Evolutionary conservation across 495 filamentous ascomycete genomes (phyloP).

Genomic region (Penicillium angulare): DNA sequence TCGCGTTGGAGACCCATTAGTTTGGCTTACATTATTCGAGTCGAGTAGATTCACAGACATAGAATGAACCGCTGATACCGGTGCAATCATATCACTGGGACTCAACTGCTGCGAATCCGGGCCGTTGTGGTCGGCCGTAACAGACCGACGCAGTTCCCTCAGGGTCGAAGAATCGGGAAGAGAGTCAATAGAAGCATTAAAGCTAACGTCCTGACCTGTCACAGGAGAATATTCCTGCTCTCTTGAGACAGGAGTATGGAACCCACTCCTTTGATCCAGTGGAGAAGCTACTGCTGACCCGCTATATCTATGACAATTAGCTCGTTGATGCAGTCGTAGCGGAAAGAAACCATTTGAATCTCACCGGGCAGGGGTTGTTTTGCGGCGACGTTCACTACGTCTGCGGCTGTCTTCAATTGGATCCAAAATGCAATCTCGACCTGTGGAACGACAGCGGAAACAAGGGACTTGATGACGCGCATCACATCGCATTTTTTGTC

Average conservation of each 20-base stretch:
- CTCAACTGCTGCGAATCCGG: slow-evolving; percentile 40
- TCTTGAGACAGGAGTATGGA: slow-evolving; percentile 27
- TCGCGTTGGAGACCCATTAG: background rate
- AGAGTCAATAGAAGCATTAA: slow-evolving; percentile 30
- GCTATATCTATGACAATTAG: slow-evolving; percentile 18
- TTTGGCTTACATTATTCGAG: slow-evolving; percentile 29
- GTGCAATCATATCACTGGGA: slow-evolving; percentile 45
- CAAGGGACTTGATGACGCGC: slow-evolving; percentile 43
- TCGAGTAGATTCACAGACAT: slow-evolving; percentile 45
- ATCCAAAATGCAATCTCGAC: slow-evolving; percentile 42
- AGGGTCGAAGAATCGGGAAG: slow-evolving; percentile 22
- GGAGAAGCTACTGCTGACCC: slow-evolving; percentile 24
- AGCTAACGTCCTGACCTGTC: slow-evolving; percentile 19
- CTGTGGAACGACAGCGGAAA: slow-evolving; percentile 37
- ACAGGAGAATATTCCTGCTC: slow-evolving; percentile 34
- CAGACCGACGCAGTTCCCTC: slow-evolving; percentile 22
- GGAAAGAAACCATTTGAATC: background rate
- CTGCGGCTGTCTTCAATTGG: slow-evolving; percentile 33
- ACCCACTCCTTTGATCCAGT: slow-evolving; percentile 24
- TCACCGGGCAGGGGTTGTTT: slow-evolving; percentile 28
- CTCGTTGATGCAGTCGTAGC: background rate
- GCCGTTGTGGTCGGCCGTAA: slow-evolving; percentile 27
- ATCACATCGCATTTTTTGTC: slow-evolving; percentile 46
- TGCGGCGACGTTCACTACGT: slow-evolving; percentile 28
- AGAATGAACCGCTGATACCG: slow-evolving; percentile 38